A percentile compares a stretch with the other conserved stretches of the same genome.
Conservation (phyloP, 345 rosid species). For the Salix caprea region DNA sequence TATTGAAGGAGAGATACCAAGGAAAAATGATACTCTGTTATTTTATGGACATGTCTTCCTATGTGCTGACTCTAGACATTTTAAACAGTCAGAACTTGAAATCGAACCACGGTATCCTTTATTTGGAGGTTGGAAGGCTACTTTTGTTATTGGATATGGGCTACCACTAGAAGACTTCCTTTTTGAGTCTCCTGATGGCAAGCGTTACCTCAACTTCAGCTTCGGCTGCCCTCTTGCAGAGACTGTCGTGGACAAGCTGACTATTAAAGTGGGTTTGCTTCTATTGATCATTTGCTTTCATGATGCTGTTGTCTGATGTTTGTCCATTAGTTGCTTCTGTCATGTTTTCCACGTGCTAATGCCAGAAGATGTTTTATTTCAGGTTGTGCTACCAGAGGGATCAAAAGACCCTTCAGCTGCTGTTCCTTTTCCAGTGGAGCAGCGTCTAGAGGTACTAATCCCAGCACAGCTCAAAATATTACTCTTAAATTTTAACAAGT, state of each 20-base stretch:
- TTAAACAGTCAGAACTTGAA: slow-evolving; percentile 91
- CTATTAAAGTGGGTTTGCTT: slow-evolving; percentile 59
- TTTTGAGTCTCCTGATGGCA: slow-evolving; percentile 79
- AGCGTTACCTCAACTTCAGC: slow-evolving; percentile 90
- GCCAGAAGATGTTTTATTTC: slow-evolving; percentile 26
- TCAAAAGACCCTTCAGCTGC: slow-evolving; percentile 80
- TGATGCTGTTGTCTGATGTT: slow-evolving; percentile 4
- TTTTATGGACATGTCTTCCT: neutral
- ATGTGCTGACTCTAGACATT: slow-evolving; percentile 4
- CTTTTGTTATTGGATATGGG: slow-evolving; percentile 86
- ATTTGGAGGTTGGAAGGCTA: slow-evolving; percentile 98
- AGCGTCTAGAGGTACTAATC: slow-evolving; percentile 60
- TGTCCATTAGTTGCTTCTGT: neutral
- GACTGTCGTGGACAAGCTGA: slow-evolving; percentile 83
- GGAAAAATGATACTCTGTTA: neutral
- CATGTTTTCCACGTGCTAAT: slow-evolving; percentile 3
- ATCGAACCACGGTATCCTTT: slow-evolving; percentile 92
- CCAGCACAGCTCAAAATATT: neutral
- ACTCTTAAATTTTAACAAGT: neutral
- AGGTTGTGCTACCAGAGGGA: slow-evolving; percentile 98
- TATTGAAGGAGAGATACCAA: neutral
- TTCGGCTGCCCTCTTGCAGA: slow-evolving; percentile 92
- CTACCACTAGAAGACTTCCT: slow-evolving; percentile 87
- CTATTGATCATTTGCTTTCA: slow-evolving; percentile 1
- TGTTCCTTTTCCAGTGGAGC: slow-evolving; percentile 78